Percentiles rank a stretch among this genome's conserved stretches.
Conservation (phyloP, 73 alveolate species). For the Uronychia binucleata region DNA sequence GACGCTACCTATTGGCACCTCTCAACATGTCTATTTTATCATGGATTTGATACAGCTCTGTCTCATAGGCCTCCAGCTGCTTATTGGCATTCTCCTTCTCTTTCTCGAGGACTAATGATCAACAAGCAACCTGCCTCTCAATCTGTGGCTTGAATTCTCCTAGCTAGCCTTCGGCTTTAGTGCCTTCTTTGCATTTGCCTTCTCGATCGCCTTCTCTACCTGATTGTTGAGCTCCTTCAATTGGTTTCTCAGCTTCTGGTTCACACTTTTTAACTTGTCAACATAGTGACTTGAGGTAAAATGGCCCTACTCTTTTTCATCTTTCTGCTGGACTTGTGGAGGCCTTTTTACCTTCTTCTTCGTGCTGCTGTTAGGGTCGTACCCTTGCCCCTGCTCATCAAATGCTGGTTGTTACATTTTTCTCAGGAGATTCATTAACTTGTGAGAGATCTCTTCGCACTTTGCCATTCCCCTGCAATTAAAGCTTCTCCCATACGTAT, state of each 20-base stretch:
- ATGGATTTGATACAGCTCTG: constrained; percentile 12
- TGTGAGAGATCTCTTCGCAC: not conserved
- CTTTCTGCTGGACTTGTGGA: constrained; percentile 9
- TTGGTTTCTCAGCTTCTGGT: constrained; percentile 24
- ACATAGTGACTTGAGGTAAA: constrained; percentile 7
- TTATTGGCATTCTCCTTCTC: constrained; percentile 27
- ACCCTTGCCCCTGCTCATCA: not conserved
- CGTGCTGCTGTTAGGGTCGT: no score
- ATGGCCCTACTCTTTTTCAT: constrained; percentile 33
- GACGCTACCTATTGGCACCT: constrained; percentile 7
- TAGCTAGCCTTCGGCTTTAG: constrained; percentile 3
- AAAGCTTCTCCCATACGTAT: no score
- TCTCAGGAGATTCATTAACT: not conserved
- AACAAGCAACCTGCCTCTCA: constrained; percentile 11
- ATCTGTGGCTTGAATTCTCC: not conserved
- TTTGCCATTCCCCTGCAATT: no score
- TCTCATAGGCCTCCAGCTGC: constrained; percentile 31
- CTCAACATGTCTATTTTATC: constrained; percentile 24
- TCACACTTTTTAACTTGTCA: constrained; percentile 30
- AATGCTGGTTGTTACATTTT: not conserved
- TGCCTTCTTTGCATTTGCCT: constrained; percentile 30
- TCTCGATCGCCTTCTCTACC: constrained; percentile 36
- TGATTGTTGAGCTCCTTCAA: constrained; percentile 20
- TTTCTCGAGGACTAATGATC: constrained; percentile 12
- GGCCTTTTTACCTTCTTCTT: not conserved